Base-by-base conservation (phyloP, 495 filamentous ascomycete species). In the Penicillium soppii region DNA sequence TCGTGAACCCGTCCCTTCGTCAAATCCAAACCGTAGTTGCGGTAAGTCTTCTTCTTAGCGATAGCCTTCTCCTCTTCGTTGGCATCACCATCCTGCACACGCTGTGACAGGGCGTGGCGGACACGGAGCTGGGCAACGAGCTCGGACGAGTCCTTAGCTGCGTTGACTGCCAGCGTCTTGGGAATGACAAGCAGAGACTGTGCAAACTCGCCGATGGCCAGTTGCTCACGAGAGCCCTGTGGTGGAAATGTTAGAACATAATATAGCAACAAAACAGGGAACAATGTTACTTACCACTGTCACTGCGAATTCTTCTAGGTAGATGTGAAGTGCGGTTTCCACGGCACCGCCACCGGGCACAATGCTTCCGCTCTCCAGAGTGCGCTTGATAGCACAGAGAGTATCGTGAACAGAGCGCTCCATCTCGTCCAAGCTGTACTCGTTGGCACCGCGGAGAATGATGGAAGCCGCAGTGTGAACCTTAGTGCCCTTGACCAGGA, bases 361-460 rank as follows among this genome's bases (percentile, higher is more conserved):
- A 50, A 99, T 92, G 71, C 88, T 91, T 45, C 94, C 94, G 68
- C 90, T 95, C 77, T 99, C 94, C 32, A 99, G 78, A 17, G 95
- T 97, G 37, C 94, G 84, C 84, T 98, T 98, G 51, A 98, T 89
- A 47, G 92, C 95, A 53, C 90, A 96, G 15, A 98, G 80, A 40
- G 92, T 95, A 73, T 98, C 94, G 73, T 98, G 94, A 30, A 98
- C 83, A 5, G 94, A 97, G 52, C 94, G 86, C 78, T 99, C 94
- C 94, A 99, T 99, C 77, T 99, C 94, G 65, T 99, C 94, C 39
- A 99, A 84, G 53, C 88, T 87, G 79, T 87, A 97, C 73, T 99
- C 94, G 73, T 99, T 99, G 57, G 92, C 72, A 40, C 94, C 94
- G 21, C 94, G 89, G 39, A 99, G 87, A 57, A 99, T 94, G 70